A percentile compares a stretch with the other conserved stretches of the same genome.
phyloP scores from a whole-genome alignment of 1,284 basidiomycete genomes.

The Boletus semigastroideus region DNA sequence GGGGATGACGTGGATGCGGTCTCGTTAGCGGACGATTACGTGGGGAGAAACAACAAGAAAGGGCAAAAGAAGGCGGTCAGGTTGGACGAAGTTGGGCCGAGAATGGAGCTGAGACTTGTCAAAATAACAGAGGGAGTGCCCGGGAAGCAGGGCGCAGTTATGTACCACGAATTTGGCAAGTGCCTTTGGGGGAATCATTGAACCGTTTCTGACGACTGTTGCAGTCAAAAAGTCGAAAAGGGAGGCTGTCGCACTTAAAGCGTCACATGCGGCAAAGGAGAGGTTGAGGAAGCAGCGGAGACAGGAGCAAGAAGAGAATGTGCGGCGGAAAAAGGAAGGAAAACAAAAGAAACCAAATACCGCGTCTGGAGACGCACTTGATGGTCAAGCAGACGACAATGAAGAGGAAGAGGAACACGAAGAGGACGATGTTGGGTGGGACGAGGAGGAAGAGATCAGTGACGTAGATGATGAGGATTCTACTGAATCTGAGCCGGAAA shows the following conservation, averaged over 20 bases:
- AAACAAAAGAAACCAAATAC: slow-evolving; percentile 34
- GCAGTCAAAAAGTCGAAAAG: slow-evolving; percentile 83
- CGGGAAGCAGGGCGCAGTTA: slow-evolving; percentile 84
- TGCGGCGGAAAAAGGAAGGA: slow-evolving; percentile 69
- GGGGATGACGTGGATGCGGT: slow-evolving; percentile 83
- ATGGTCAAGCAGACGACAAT: slow-evolving; percentile 30
- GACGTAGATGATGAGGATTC: slow-evolving; percentile 54
- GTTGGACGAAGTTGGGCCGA: slow-evolving; percentile 92
- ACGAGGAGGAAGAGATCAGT: slow-evolving; percentile 65
- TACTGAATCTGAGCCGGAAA: slow-evolving; percentile 42
- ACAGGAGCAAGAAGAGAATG: slow-evolving; percentile 87
- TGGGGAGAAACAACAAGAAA: slow-evolving; percentile 91
- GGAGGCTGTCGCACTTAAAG: slow-evolving; percentile 64
- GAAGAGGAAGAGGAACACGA: slow-evolving; percentile 43
- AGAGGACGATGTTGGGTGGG: slow-evolving; percentile 51
- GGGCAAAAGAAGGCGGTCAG: slow-evolving; percentile 89
- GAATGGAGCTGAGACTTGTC: slow-evolving; percentile 90
- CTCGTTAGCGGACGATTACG: slow-evolving; percentile 87
- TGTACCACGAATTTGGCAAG: slow-evolving; percentile 90
- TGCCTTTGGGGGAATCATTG: slow-evolving; percentile 12
- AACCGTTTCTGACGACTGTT: slow-evolving; percentile 11
- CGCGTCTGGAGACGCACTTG: slow-evolving; percentile 35
- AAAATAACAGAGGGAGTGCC: slow-evolving; percentile 96
- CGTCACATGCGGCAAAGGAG: slow-evolving; percentile 74
- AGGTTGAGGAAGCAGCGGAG: slow-evolving; percentile 73